phyloP scores from a whole-genome alignment of 75 land plant species.

The Pinus taeda region DNA sequence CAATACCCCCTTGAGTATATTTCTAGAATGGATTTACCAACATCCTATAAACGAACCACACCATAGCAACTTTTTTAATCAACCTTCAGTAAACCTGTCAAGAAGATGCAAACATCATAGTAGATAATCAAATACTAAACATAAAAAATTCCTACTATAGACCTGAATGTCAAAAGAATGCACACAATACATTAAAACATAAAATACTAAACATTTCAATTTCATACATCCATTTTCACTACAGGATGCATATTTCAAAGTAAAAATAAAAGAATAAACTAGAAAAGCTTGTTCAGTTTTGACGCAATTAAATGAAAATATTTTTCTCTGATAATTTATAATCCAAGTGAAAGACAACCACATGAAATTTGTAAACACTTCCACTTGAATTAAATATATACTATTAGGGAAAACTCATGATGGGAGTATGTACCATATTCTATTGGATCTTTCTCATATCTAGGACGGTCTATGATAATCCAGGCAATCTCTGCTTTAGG shows the following conservation, averaged over 20 bases:
- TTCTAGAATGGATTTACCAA: slow-evolving; percentile 90
- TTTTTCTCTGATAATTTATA: no score
- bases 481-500: slow-evolving; percentile 67
- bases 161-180: background rate
- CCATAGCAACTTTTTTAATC: background rate
- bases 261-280: background rate
- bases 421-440: slow-evolving; percentile 50
- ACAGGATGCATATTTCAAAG: background rate
- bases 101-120: background rate
- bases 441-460: slow-evolving; percentile 19
- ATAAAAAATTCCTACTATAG: no score
- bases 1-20: slow-evolving; percentile 95
- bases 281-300: background rate
- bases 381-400: background rate
- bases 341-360: no score
- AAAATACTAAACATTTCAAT: no score
- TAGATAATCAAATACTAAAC: background rate
- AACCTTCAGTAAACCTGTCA: background rate
- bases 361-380: background rate
- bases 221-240: background rate
- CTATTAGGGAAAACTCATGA: background rate
- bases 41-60: slow-evolving; percentile 59
- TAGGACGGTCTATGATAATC: slow-evolving; percentile 63
- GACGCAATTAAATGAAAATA: no score
- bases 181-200: background rate